These are phyloP conservation scores for Pleodorina starrii DNA, from an alignment of 139 green algal genomes.

Conservation along the genomic window DNA sequence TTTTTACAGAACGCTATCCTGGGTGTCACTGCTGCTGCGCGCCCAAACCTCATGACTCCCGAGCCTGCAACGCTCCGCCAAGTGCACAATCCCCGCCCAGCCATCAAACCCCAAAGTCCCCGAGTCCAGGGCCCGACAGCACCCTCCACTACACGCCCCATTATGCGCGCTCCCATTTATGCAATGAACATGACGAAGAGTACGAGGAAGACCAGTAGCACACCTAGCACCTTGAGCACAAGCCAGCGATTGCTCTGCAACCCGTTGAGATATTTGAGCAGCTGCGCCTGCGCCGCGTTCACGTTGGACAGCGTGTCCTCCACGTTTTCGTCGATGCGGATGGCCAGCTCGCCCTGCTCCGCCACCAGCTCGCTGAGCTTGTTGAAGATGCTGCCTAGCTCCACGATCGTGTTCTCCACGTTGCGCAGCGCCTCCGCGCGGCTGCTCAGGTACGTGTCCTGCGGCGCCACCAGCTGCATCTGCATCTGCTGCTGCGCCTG, in stretches of 20 bases:
- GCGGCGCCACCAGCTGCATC: slow-evolving; percentile 55
- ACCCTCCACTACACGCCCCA: too few relatives aligned
- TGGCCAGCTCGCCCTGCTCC: slow-evolving; percentile 89
- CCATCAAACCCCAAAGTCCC: too few relatives aligned
- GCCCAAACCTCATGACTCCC: too few relatives aligned
- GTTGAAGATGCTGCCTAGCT: slow-evolving; percentile 98
- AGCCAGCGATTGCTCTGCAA: slow-evolving; percentile 93
- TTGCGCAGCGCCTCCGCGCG: slow-evolving; percentile 90
- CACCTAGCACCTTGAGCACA: slow-evolving; percentile 72
- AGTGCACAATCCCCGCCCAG: too few relatives aligned
- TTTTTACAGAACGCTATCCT: too few relatives aligned
- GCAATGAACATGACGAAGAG: slow-evolving; percentile 73
- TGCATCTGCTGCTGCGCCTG: slow-evolving; percentile 69
- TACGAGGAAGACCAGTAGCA: slow-evolving; percentile 68
- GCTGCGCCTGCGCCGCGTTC: slow-evolving; percentile 93
- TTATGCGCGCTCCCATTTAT: too few relatives aligned
- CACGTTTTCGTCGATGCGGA: slow-evolving; percentile 98
- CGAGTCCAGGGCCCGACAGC: too few relatives aligned
- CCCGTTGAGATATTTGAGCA: slow-evolving; percentile 97
- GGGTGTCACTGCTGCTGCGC: too few relatives aligned
- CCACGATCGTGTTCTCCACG: slow-evolving; percentile 96
- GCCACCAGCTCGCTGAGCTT: slow-evolving; percentile 96
- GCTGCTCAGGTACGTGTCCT: slow-evolving; percentile 64
- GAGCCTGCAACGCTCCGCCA: too few relatives aligned
- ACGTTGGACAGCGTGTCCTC: slow-evolving; percentile 96